A percentile compares a stretch with the other conserved stretches of the same genome.
These are phyloP conservation scores for Steccherinum ochraceum DNA, from an alignment of 768 basidiomycete genomes.

Conservation along the genomic window DNA sequence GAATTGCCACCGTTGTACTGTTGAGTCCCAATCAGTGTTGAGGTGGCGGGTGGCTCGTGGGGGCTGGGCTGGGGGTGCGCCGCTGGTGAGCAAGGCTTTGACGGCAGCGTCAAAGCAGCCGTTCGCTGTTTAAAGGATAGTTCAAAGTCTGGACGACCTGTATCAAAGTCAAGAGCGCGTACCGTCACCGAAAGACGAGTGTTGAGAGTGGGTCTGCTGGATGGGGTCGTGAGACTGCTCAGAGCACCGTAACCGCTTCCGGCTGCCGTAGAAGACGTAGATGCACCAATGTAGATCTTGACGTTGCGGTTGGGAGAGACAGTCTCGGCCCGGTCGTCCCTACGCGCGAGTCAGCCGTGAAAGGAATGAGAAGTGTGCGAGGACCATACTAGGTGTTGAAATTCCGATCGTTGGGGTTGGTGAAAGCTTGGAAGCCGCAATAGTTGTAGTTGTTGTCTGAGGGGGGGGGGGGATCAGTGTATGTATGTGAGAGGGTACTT, in stretches of 20 bases:
- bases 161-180: constrained; percentile 34
- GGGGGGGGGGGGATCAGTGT: neutral
- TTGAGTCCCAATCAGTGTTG: neutral
- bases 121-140: constrained; percentile 19
- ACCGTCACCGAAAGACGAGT: constrained; percentile 59
- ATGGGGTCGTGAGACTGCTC: constrained; percentile 38
- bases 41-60: constrained; percentile 5
- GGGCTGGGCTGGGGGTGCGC: constrained; percentile 10
- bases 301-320: constrained; percentile 54
- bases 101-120: constrained; percentile 18
- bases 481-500: neutral
- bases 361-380: no score
- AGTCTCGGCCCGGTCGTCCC: constrained; percentile 61
- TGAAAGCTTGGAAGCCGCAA: constrained; percentile 46
- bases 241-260: constrained; percentile 52
- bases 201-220: constrained; percentile 43
- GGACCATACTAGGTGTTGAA: constrained; percentile 43
- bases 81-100: constrained; percentile 16
- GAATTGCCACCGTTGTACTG: constrained; percentile 22
- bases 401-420: constrained; percentile 43
- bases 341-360: constrained; percentile 18
- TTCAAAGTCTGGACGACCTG: no score
- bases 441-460: constrained; percentile 49
- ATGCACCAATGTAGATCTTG: constrained; percentile 61
- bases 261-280: constrained; percentile 50